These are phyloP conservation scores for Coemansia sp. DNA, from an alignment of 192 early-diverging fungal species.

Conservation along the genomic window DNA sequence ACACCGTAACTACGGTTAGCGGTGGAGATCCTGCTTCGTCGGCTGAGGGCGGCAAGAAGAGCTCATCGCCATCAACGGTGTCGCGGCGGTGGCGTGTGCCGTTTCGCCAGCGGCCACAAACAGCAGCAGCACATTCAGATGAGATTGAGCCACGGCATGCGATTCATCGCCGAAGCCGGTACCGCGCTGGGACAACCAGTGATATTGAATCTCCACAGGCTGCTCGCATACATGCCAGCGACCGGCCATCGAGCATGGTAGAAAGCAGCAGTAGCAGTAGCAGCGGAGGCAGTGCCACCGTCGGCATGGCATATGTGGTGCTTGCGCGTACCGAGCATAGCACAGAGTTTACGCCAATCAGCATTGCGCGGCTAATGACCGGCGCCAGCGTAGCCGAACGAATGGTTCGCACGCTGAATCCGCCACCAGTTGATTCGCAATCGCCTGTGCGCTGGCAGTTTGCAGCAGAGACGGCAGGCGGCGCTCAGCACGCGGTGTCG, in stretches of 20 bases:
- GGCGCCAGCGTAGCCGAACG: conserved; percentile 25
- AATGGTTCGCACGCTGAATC: conserved; percentile 7
- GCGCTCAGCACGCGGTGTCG: neutral
- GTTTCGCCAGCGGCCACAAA: conserved; percentile 27
- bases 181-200: conserved; percentile 52
- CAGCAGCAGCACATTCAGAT: conserved; percentile 8
- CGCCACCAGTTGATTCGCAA: neutral
- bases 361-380: conserved; percentile 14
- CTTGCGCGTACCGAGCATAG: conserved; percentile 16
- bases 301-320: conserved; percentile 18
- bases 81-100: conserved; percentile 46
- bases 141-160: conserved; percentile 10
- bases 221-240: conserved; percentile 10
- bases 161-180: conserved; percentile 29
- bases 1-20: neutral
- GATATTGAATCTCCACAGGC: conserved; percentile 41
- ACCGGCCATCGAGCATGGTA: conserved; percentile 51
- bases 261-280: conserved; percentile 37
- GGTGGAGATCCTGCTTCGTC: conserved; percentile 18
- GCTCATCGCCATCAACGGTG: conserved; percentile 38
- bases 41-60: conserved; percentile 17
- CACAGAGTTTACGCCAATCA: conserved; percentile 12
- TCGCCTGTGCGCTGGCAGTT: conserved; percentile 4
- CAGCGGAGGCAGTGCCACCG: conserved; percentile 25
- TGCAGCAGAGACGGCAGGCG: conserved; percentile 3